These are phyloP conservation scores for Salix suchowensis DNA, from an alignment of 345 rosid genomes.

Conservation along the genomic window DNA sequence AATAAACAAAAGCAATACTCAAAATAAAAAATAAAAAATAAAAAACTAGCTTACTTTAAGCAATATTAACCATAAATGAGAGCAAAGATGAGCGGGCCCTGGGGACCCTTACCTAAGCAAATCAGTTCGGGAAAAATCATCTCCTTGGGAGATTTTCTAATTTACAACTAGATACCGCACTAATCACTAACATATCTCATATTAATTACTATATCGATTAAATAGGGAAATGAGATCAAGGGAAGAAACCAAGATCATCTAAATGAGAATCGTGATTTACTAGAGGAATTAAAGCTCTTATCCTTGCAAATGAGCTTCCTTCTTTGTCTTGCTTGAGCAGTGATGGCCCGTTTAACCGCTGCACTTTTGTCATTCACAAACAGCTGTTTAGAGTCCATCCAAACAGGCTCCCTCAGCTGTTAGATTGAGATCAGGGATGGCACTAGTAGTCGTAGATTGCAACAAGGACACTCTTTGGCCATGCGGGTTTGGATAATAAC, in stretches of 20 bases:
- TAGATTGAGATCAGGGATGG: constrained; percentile 30
- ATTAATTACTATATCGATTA: background rate
- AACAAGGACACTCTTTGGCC: background rate
- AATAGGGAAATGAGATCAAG: background rate
- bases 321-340: constrained; percentile 35
- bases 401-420: constrained; percentile 3
- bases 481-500: background rate
- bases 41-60: background rate
- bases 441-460: background rate
- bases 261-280: constrained; percentile 4
- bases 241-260: constrained; percentile 5
- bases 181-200: background rate
- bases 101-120: background rate
- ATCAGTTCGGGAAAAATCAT: background rate
- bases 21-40: background rate
- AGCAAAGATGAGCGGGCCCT: background rate
- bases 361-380: background rate
- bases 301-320: constrained; percentile 31
- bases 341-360: constrained; percentile 1
- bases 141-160: constrained; percentile 2
- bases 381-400: background rate
- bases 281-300: constrained; percentile 9
- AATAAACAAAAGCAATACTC: background rate
- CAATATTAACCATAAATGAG: background rate
- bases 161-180: constrained; percentile 2